Conservation (phyloP, 2,329 filamentous ascomycete species). For the Clonostachys sp. region DNA sequence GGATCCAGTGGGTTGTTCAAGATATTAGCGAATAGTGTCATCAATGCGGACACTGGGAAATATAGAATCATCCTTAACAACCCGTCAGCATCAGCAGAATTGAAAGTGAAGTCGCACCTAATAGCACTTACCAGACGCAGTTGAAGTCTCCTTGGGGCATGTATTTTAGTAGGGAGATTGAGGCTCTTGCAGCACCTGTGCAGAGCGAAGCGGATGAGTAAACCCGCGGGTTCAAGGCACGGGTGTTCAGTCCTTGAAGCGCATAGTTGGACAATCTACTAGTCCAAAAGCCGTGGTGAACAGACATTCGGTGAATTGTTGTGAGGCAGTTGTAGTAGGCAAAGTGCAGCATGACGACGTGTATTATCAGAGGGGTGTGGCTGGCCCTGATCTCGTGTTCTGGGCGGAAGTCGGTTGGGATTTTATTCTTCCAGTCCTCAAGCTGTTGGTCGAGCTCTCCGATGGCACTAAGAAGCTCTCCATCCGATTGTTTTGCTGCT, state of each 20-base stretch:
- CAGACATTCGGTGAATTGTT: conserved; percentile 97
- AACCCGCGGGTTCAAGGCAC: conserved; percentile 86
- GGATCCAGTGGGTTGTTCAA: conserved; percentile 91
- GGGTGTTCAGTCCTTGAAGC: conserved; percentile 86
- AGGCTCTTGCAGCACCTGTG: conserved; percentile 86
- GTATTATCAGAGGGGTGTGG: conserved; percentile 88
- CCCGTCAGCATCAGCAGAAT: conserved; percentile 6
- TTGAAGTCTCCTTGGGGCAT: conserved; percentile 92
- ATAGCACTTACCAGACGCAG: conserved; percentile 76
- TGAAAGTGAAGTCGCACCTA: neutral
- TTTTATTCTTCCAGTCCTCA: conserved; percentile 94
- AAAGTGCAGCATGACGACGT: conserved; percentile 92
- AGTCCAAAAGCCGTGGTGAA: conserved; percentile 98
- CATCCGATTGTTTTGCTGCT: conserved; percentile 86
- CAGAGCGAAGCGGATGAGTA: conserved; percentile 92
- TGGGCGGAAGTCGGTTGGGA: conserved; percentile 93
- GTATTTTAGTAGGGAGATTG: conserved; percentile 91
- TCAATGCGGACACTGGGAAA: conserved; percentile 90
- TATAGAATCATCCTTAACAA: conserved; percentile 75
- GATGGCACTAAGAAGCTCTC: conserved; percentile 90
- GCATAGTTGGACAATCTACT: conserved; percentile 91
- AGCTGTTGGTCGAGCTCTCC: conserved; percentile 86
- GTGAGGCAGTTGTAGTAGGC: conserved; percentile 97
- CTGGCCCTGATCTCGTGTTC: conserved; percentile 93
- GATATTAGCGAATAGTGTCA: conserved; percentile 94